Conservation (phyloP, 1,139 yeast genomes). For the Pichia sp. region DNA sequence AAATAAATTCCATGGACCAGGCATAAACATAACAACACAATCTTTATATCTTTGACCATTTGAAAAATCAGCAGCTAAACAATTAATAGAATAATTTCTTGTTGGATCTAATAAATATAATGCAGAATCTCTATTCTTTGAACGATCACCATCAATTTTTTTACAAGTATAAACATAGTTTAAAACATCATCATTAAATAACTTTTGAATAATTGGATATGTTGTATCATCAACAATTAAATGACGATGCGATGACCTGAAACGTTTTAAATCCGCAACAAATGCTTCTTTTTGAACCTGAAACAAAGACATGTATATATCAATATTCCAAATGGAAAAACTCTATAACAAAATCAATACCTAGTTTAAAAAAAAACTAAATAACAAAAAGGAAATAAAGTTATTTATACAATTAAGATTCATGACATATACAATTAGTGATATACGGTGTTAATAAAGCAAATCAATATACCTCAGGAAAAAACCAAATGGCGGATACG, state of each 20-base stretch:
- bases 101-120: conserved; percentile 52
- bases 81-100: conserved; percentile 44
- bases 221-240: conserved; percentile 38
- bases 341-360: too few species aligned
- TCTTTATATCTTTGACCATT: conserved; percentile 50
- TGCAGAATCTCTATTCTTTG: conserved; percentile 44
- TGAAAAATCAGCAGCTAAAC: conserved; percentile 54
- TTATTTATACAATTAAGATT: too few species aligned
- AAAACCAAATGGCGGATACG: too few species aligned
- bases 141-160: conserved; percentile 46
- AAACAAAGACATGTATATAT: conserved; percentile 24
- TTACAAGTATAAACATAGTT: conserved; percentile 44
- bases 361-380: too few species aligned
- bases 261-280: conserved; percentile 19
- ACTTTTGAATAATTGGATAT: conserved; percentile 30
- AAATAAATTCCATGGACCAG: conserved; percentile 37
- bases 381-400: too few species aligned
- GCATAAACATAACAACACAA: conserved; percentile 52
- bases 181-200: conserved; percentile 33
- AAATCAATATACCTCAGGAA: too few species aligned
- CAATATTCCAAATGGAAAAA: too few species aligned
- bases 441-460: too few species aligned
- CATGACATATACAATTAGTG: too few species aligned
- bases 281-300: conserved; percentile 23
- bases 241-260: conserved; percentile 32